These are phyloP conservation scores for Cucumis hystrix DNA, from an alignment of 306 rosid species.

Conservation along the genomic window DNA sequence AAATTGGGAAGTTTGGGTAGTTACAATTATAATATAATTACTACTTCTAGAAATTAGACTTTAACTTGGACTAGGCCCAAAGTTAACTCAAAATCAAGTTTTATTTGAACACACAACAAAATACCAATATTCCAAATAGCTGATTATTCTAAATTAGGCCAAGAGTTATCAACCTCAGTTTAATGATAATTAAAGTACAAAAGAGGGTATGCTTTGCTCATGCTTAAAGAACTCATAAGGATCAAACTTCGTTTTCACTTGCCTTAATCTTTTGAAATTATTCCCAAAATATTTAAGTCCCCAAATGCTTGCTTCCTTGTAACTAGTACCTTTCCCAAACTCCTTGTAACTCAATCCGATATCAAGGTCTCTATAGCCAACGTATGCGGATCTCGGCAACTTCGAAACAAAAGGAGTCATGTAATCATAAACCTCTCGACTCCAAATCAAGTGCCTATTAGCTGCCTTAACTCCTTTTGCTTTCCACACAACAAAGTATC, in stretches of 20 bases:
- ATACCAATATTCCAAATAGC: too few relatives aligned
- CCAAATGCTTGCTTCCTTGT: slow-evolving; percentile 43
- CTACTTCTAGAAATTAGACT: too few relatives aligned
- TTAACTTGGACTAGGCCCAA: too few relatives aligned
- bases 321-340: slow-evolving; percentile 22
- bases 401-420: slow-evolving; percentile 55
- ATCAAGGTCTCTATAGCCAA: slow-evolving; percentile 73
- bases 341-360: slow-evolving; percentile 38
- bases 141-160: neutral
- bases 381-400: slow-evolving; percentile 56
- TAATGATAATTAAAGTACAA: neutral
- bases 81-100: too few relatives aligned
- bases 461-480: slow-evolving; percentile 20
- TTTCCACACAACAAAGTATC: slow-evolving; percentile 30
- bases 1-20: too few relatives aligned
- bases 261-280: slow-evolving; percentile 48
- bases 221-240: slow-evolving; percentile 68
- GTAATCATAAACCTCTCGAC: slow-evolving; percentile 47
- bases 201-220: slow-evolving; percentile 68
- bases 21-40: too few relatives aligned
- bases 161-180: neutral
- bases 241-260: slow-evolving; percentile 53
- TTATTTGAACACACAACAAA: too few relatives aligned
- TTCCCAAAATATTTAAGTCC: slow-evolving; percentile 57
- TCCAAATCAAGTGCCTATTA: slow-evolving; percentile 44